Conservation (phyloP, 2,329 filamentous ascomycete genomes). For the Paecilomyces variotii region DNA sequence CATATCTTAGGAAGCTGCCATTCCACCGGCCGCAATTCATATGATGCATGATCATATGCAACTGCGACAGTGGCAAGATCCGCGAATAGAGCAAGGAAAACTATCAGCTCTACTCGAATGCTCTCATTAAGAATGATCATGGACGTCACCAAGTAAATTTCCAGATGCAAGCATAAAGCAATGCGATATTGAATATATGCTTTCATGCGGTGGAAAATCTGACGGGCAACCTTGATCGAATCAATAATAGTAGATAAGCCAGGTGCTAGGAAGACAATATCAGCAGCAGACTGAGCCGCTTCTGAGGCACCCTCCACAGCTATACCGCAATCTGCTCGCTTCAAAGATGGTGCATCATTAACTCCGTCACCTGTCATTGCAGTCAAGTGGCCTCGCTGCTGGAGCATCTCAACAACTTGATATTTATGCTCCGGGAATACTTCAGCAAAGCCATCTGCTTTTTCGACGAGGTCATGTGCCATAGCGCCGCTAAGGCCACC, state of each 20-base stretch:
- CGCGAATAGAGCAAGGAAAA: constrained; percentile 72
- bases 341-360: constrained; percentile 65
- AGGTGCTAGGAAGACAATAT: constrained; percentile 67
- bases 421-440: constrained; percentile 72
- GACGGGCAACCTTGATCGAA: constrained; percentile 64
- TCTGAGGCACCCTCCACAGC: constrained; percentile 65
- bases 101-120: constrained; percentile 63
- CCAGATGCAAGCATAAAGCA: constrained; percentile 63
- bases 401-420: constrained; percentile 66
- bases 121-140: constrained; percentile 78
- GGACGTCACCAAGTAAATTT: constrained; percentile 67
- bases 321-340: constrained; percentile 68
- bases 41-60: constrained; percentile 77
- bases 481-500: constrained; percentile 65
- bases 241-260: constrained; percentile 64
- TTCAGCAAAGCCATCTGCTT: constrained; percentile 65
- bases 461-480: constrained; percentile 67
- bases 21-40: constrained; percentile 66
- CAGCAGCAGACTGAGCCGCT: constrained; percentile 63
- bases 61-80: constrained; percentile 74
- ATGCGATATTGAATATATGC: constrained; percentile 72
- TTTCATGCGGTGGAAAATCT: constrained; percentile 74
- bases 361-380: constrained; percentile 71
- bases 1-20: constrained; percentile 80
- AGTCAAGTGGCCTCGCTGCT: constrained; percentile 63